These are phyloP conservation scores for Turritis glabra DNA, from an alignment of 345 rosid genomes.

Conservation along the genomic window DNA sequence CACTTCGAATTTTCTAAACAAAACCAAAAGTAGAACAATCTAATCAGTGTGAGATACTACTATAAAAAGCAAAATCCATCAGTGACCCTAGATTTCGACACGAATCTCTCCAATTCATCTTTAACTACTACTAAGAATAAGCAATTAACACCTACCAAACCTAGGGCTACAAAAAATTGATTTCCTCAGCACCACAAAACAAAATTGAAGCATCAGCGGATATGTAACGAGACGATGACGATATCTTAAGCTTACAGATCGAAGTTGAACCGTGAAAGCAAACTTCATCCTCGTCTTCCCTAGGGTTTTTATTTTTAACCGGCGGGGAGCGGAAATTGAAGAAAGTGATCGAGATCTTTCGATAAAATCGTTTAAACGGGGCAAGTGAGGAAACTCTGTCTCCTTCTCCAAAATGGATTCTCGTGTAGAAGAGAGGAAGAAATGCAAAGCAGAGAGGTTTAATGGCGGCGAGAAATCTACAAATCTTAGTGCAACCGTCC, in stretches of 20 bases:
- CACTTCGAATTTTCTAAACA: not conserved
- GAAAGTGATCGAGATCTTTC: conserved; percentile 7
- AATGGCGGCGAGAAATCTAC: conserved; percentile 27
- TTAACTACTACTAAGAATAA: not conserved
- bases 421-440: not conserved
- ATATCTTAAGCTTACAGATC: conserved; percentile 46
- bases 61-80: not conserved
- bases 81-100: not conserved
- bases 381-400: not conserved
- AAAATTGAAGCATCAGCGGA: not conserved
- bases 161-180: not conserved
- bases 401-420: not conserved
- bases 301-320: not conserved
- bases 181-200: conserved; percentile 2
- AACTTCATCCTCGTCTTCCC: conserved; percentile 37
- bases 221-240: not conserved
- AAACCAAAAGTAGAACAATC: conserved; percentile 1
- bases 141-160: not conserved
- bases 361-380: not conserved
- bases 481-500: conserved; percentile 14
- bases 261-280: conserved; percentile 30
- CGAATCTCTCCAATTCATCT: not conserved
- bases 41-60: not conserved
- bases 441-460: conserved; percentile 25
- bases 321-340: not conserved